Percentiles rank a stretch among this genome's conserved stretches.
These are phyloP conservation scores for Luffa aegyptiaca DNA, from an alignment of 306 rosid genomes.

Conservation along the genomic window DNA sequence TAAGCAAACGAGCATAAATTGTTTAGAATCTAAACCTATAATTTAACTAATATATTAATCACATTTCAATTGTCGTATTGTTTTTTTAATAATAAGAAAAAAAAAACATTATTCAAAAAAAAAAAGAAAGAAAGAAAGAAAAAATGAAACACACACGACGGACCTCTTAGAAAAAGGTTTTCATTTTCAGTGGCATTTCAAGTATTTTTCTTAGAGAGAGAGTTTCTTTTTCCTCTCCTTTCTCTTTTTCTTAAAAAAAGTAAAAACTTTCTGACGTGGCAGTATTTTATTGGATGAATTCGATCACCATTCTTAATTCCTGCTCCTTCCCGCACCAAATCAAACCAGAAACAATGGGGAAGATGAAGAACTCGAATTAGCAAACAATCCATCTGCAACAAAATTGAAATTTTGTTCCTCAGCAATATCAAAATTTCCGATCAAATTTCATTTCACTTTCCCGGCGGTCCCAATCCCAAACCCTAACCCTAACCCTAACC, in stretches of 20 bases:
- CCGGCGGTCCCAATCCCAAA: background rate
- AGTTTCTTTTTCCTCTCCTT: background rate
- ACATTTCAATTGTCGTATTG: no score
- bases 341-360: background rate
- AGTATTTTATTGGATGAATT: background rate
- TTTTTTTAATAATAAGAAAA: no score
- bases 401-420: background rate
- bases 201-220: background rate
- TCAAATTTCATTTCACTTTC: background rate
- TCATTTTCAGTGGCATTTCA: no score
- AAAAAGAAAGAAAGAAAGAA: no score
- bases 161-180: no score
- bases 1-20: no score
- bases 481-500: slow-evolving; percentile 4
- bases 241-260: background rate
- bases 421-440: background rate
- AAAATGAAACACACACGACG: no score
- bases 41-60: no score
- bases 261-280: background rate
- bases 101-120: no score
- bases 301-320: background rate
- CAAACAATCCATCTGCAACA: background rate
- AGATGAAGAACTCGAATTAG: background rate
- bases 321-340: background rate
- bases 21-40: no score